These are phyloP conservation scores for Neopestalotiopsis rosae DNA, from an alignment of 2,329 filamentous ascomycete species.

Conservation along the genomic window DNA sequence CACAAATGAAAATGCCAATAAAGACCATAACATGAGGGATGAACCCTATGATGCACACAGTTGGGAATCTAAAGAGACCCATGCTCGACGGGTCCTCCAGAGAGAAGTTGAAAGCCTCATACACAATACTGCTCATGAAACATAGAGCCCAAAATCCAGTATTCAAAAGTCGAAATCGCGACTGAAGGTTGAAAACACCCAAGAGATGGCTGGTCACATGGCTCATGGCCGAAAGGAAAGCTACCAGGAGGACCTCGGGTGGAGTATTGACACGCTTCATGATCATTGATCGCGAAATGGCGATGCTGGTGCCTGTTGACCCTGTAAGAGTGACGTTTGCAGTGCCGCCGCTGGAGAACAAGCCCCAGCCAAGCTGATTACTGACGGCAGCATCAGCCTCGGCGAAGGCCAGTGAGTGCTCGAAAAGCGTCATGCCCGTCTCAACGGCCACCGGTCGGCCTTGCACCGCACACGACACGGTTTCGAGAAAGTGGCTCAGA, in stretches of 20 bases:
- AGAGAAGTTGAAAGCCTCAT: constrained; percentile 71
- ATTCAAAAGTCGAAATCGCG: constrained; percentile 79
- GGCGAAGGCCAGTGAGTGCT: constrained; percentile 93
- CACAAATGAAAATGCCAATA: constrained; percentile 76
- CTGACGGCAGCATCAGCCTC: constrained; percentile 90
- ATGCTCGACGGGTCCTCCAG: constrained; percentile 63
- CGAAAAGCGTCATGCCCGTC: constrained; percentile 94
- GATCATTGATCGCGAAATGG: constrained; percentile 69
- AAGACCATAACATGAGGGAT: constrained; percentile 92
- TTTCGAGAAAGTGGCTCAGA: constrained; percentile 87
- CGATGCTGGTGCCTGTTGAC: constrained; percentile 44
- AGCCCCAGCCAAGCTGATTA: constrained; percentile 75
- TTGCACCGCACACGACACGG: constrained; percentile 84
- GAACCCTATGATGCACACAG: constrained; percentile 93
- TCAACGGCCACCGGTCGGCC: constrained; percentile 81
- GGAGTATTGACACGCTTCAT: constrained; percentile 84
- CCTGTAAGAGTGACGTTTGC: constrained; percentile 50
- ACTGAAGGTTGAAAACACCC: constrained; percentile 80
- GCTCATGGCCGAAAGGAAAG: constrained; percentile 86
- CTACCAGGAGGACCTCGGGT: constrained; percentile 85
- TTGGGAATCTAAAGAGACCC: constrained; percentile 85
- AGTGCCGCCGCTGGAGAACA: constrained; percentile 56
- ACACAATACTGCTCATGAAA: constrained; percentile 85
- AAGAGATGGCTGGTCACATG: constrained; percentile 85
- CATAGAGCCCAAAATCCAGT: constrained; percentile 90